Conservation (phyloP, 225 moss, liverwort and hornwort genomes). For the Takakia lepidozioides region DNA sequence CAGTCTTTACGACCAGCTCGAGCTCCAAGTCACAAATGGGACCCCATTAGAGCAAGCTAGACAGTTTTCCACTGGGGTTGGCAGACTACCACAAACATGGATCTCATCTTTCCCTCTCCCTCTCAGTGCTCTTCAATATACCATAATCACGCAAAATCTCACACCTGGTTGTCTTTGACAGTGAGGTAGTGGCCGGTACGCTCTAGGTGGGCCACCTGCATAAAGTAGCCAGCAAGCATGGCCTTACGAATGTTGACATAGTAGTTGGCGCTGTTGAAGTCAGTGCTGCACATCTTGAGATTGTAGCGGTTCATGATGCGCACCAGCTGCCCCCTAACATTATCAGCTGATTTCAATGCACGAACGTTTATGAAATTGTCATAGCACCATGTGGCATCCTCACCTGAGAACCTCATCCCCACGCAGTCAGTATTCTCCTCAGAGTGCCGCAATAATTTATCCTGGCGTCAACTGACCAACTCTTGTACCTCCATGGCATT, state of each 20-base stretch:
- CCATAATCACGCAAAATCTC: neutral
- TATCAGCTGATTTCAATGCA: constrained; percentile 92
- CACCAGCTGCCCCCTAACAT: constrained; percentile 88
- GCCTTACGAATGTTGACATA: constrained; percentile 93
- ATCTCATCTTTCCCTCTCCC: too few species aligned
- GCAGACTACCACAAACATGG: too few species aligned
- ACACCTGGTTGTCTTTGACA: constrained; percentile 97
- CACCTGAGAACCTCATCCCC: too few species aligned
- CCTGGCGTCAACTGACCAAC: too few species aligned
- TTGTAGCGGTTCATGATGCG: constrained; percentile 99
- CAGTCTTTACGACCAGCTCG: too few species aligned
- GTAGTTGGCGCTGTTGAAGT: constrained; percentile 84
- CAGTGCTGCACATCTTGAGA: constrained; percentile 96
- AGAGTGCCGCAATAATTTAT: too few species aligned
- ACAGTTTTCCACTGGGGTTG: too few species aligned
- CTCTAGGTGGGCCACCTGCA: constrained; percentile 99
- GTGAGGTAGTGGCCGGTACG: constrained; percentile 95
- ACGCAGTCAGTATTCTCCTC: too few species aligned
- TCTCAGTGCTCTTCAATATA: too few species aligned
- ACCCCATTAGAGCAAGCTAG: too few species aligned
- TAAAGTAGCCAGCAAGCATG: constrained; percentile 99
- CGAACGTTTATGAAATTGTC: constrained; percentile 97
- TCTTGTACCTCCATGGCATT: too few species aligned
- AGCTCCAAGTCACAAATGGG: too few species aligned
- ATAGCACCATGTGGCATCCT: constrained; percentile 97